Evolutionary conservation across 805 yeast species (phyloP).

Genomic region (Myxozyma neglecta): DNA sequence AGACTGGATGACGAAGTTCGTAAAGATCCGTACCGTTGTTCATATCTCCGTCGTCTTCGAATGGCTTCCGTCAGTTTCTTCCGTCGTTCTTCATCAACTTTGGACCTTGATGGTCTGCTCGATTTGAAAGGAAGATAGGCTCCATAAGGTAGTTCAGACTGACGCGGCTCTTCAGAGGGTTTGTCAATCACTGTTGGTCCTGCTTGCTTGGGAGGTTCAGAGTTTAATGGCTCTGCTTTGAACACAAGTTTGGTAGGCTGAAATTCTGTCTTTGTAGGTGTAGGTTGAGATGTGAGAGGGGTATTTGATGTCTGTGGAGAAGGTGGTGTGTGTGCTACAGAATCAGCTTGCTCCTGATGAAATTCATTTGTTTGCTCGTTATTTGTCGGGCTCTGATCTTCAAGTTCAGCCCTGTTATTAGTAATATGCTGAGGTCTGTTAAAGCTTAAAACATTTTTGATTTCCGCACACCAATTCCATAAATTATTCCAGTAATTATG

Average conservation of each 20-base stretch:
- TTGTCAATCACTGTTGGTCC: neutral
- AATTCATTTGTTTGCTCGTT: neutral
- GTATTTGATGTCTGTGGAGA: neutral
- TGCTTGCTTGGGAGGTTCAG: neutral
- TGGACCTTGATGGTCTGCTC: neutral
- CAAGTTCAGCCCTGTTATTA: neutral
- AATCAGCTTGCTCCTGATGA: neutral
- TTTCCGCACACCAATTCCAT: neutral
- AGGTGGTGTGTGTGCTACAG: neutral
- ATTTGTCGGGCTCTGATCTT: neutral
- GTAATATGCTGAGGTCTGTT: neutral
- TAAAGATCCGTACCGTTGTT: constrained; percentile 9
- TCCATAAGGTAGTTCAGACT: constrained; percentile 15
- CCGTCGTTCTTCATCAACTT: constrained; percentile 13
- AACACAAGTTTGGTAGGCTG: neutral
- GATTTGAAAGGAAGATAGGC: constrained; percentile 2
- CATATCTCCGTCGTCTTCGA: constrained; percentile 11
- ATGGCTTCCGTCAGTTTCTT: constrained; percentile 14
- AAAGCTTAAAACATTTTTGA: neutral
- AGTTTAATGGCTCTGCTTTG: neutral
- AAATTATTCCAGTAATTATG: neutral
- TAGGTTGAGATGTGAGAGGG: neutral
- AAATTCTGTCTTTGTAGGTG: neutral
- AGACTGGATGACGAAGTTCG: neutral
- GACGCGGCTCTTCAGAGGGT: neutral